Evolutionary conservation across 2,329 filamentous ascomycete species (phyloP).

Genomic region (Cladophialophora immunda): DNA sequence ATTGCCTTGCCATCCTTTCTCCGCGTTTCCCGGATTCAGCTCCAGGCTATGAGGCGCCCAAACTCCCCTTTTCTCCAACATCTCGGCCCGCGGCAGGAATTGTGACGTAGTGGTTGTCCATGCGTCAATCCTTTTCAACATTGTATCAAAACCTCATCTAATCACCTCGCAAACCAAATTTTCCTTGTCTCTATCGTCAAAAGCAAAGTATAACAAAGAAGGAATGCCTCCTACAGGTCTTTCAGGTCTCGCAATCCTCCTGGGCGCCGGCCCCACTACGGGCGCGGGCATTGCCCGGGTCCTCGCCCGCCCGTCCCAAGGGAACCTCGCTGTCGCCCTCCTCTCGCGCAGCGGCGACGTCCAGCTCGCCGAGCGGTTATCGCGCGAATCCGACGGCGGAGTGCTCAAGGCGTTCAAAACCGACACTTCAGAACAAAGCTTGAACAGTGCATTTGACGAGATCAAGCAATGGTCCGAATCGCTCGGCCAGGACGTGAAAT

Average conservation of each 20-base stretch:
- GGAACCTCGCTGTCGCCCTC: conserved; percentile 65
- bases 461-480: conserved; percentile 47
- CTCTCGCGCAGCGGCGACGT: conserved; percentile 60
- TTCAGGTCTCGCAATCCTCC: conserved; percentile 59
- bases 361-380: conserved; percentile 53
- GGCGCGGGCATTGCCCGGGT: conserved; percentile 65
- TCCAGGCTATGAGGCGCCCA: no score
- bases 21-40: no score
- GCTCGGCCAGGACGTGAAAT: conserved; percentile 56
- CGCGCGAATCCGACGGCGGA: conserved; percentile 57
- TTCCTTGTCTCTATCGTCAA: neutral
- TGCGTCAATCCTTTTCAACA: no score
- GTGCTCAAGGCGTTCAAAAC: conserved; percentile 62
- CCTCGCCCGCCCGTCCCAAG: conserved; percentile 59
- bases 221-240: conserved; percentile 59
- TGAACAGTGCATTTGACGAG: conserved; percentile 56
- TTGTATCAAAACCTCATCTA: neutral
- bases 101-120: no score
- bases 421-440: conserved; percentile 60
- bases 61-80: no score
- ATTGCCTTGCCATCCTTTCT: no score
- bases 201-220: neutral
- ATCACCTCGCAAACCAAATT: neutral
- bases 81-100: no score
- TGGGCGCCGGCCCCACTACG: conserved; percentile 59